Evolutionary conservation across 257 asterid genomes (phyloP).

Genomic region (Solanum sitiens): DNA sequence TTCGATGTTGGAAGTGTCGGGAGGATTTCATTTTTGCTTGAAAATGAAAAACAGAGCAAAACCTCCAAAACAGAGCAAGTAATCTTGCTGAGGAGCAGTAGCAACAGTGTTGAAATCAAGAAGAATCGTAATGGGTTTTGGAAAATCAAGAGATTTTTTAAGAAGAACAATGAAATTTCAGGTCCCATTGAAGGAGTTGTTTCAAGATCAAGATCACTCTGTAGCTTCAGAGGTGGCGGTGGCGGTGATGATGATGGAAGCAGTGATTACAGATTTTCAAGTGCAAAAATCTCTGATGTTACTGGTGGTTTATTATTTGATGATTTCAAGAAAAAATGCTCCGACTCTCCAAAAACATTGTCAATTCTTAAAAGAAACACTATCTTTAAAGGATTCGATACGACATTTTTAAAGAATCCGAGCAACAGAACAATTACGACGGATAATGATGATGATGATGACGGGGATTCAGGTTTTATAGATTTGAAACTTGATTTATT

Average conservation of each 20-base stretch:
- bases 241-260: slow-evolving; percentile 37
- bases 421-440: slow-evolving; percentile 7
- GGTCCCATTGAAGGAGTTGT: not conserved
- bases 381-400: not conserved
- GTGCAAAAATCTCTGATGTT: slow-evolving; percentile 81
- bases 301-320: slow-evolving; percentile 51
- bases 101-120: slow-evolving; percentile 76
- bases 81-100: slow-evolving; percentile 52
- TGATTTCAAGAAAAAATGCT: slow-evolving; percentile 17
- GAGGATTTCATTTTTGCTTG: slow-evolving; percentile 60
- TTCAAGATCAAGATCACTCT: slow-evolving; percentile 74
- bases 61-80: slow-evolving; percentile 25
- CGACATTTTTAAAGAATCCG: not conserved
- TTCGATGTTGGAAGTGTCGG: slow-evolving; percentile 77
- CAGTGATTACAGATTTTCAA: slow-evolving; percentile 34
- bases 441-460: slow-evolving; percentile 16
- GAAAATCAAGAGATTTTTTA: slow-evolving; percentile 57
- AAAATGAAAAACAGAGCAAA: slow-evolving; percentile 26
- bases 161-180: slow-evolving; percentile 38
- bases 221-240: slow-evolving; percentile 56
- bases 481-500: slow-evolving; percentile 64
- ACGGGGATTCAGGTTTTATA: slow-evolving; percentile 54
- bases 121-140: slow-evolving; percentile 52
- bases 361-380: not conserved
- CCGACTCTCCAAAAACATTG: not conserved